These are phyloP conservation scores for Hysterangium stoloniferum DNA, from an alignment of 768 basidiomycete species.

Conservation along the genomic window DNA sequence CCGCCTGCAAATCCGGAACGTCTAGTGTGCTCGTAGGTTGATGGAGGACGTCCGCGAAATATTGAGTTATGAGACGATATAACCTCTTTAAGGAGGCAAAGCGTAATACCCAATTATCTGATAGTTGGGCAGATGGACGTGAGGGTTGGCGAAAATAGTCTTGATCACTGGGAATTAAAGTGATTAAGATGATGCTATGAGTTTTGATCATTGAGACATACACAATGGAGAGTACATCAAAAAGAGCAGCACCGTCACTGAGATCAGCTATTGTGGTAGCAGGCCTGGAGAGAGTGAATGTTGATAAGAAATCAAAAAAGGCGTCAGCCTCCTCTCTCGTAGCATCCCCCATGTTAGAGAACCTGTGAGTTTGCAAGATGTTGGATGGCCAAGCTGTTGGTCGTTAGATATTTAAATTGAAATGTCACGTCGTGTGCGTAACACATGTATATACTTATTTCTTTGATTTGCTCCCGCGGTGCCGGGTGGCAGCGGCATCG, in stretches of 20 bases:
- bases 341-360: conserved; percentile 29
- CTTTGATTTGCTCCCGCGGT: too few species aligned
- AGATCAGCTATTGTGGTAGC: conserved; percentile 62
- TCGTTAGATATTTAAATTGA: too few species aligned
- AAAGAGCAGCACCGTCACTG: conserved; percentile 70
- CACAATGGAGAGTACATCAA: conserved; percentile 70
- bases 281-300: conserved; percentile 59
- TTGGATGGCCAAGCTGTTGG: too few species aligned
- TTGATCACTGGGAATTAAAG: conserved; percentile 48
- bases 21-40: conserved; percentile 71
- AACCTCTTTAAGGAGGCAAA: conserved; percentile 78
- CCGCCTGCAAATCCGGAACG: conserved; percentile 86
- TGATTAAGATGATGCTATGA: neutral
- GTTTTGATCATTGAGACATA: conserved; percentile 32
- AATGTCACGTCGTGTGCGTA: too few species aligned
- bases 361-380: too few species aligned
- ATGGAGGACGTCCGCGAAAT: conserved; percentile 76
- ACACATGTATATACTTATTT: too few species aligned
- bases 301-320: conserved; percentile 73
- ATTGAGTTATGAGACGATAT: conserved; percentile 84
- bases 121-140: conserved; percentile 50
- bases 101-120: conserved; percentile 86
- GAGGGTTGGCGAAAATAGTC: conserved; percentile 66
- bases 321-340: conserved; percentile 64
- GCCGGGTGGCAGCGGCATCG: too few species aligned